These are phyloP conservation scores for Paecilomyces fulvus DNA, from an alignment of 2,329 filamentous ascomycete species.

Conservation along the genomic window DNA sequence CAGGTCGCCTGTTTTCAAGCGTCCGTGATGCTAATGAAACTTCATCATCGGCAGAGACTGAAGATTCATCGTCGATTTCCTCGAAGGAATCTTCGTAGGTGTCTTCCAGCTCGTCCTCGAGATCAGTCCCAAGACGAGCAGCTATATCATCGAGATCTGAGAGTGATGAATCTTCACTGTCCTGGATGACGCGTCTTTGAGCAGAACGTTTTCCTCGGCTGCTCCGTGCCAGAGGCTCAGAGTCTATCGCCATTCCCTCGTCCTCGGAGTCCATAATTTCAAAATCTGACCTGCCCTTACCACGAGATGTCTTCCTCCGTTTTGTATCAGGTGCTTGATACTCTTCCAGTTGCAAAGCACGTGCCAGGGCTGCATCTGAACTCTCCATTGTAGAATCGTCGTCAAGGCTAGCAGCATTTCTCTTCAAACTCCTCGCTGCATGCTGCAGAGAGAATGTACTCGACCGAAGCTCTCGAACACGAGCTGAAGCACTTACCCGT, in stretches of 20 bases:
- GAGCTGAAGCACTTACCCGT: slow-evolving; percentile 37
- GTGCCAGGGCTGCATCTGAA: slow-evolving; percentile 46
- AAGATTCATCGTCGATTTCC: slow-evolving; percentile 16
- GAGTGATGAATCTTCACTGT: slow-evolving; percentile 9
- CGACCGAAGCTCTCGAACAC: slow-evolving; percentile 38
- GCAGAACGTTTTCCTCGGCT: background rate
- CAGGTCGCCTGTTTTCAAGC: background rate
- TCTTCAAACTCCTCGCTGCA: slow-evolving; percentile 32
- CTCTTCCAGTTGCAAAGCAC: slow-evolving; percentile 49
- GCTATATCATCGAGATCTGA: slow-evolving; percentile 3
- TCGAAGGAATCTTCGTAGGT: slow-evolving; percentile 9
- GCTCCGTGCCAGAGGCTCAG: background rate
- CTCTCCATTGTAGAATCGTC: slow-evolving; percentile 26
- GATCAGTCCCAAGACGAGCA: slow-evolving; percentile 2
- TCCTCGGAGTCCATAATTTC: slow-evolving; percentile 17
- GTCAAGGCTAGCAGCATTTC: slow-evolving; percentile 36
- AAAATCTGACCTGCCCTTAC: slow-evolving; percentile 5
- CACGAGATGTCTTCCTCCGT: slow-evolving; percentile 23
- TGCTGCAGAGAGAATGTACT: slow-evolving; percentile 43
- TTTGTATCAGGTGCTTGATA: slow-evolving; percentile 32
- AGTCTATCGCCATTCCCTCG: background rate
- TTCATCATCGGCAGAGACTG: slow-evolving; percentile 2
- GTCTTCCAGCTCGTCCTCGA: slow-evolving; percentile 13
- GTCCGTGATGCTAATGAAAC: background rate
- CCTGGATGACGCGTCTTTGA: slow-evolving; percentile 1